Base-by-base conservation (phyloP, 2,329 filamentous ascomycete genomes). In the Meredithiella fracta region DNA sequence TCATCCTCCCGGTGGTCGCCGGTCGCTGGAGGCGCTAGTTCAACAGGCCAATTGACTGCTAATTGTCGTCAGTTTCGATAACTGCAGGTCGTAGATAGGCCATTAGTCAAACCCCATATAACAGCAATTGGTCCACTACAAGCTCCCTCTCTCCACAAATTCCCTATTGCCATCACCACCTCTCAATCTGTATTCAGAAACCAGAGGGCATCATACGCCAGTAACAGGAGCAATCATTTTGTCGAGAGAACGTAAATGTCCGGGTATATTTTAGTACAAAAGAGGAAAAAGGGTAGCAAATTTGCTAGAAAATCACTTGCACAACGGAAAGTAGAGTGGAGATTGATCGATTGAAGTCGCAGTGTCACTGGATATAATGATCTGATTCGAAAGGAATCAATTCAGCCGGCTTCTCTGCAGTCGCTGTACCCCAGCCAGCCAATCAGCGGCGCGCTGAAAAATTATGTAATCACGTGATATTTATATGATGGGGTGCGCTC, bases 171-270 rank as follows among this genome's bases (percentile, higher is more conserved):
- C 20, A 26, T 26, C 22, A 8, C 44, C 9, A 20, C 11, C 9
- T 22, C 29, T 34, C 17, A 49, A 26, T 49, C 44, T 17, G 44
- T 49, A 49, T 49, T 49, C 44, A 8, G 22, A 49, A 22, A 25
- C 25, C 17, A 22, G 44, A 20, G 22, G 23, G 9, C 25, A 25
- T 49, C 44, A 26, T 78, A 80, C 77, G 65, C 77, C 77, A 61
- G 75, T 78, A 62, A 80, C 77, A 59, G 76, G 77, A 64, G 57
- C 57, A 50, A 55, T 51, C 57, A 58, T 58, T 58, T 49, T 58
- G 37, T 47, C 47, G 29, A 34, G n/a, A 55, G 25, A 22, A 34
- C 8, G 17, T n/a, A 42, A 17, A 34, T 20, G 31, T 44, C n/a
- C 22, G 9, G 11, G 17, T 42, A 15, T 15, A 20, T 26, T 17